Evolutionary conservation across 2,329 filamentous ascomycete species (phyloP), one percentile per base, ranked within the genome.

Genomic region (Lachnellula arida): DNA sequence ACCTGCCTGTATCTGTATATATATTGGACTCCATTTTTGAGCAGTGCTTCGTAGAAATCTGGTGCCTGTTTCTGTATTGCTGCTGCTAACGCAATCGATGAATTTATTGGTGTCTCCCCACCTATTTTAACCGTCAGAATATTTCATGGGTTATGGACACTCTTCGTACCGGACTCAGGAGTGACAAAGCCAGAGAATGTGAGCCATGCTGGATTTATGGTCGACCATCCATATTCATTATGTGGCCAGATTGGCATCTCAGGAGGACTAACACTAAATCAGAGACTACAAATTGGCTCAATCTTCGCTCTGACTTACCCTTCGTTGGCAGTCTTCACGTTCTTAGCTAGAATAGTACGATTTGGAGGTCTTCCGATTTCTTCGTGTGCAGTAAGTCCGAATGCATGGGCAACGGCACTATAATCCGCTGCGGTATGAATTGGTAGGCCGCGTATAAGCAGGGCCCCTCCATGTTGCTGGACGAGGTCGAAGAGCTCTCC

Each of bases 361-460:
- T 77, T 69, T 4, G 78, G 75, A 0, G 78, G 75, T 40, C 78
- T 78, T 0, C 77, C 77, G 42, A 80, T 78, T 54, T 78, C 78
- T 58, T 79, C 77, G 52, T 79, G 77, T 1, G 76, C 75, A 1
- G 58, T 64, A 57, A 72, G 76, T 0, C 75, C 75, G 58, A 79
- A 80, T 0, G 76, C 74, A 55, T 79, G 77, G 0, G 75, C 74
- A 58, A 79, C 78, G 54, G 65, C 71, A 65, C 75, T 77, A 61
- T 78, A 79, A 35, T 77, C 76, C 4, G 72, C 55, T 1, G 76
- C 75, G 49, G 68, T 65, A 42, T 71, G 66, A 52, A 79, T 78
- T 3, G 76, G 76, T 4, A 79, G 65, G 22, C 69, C 71, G 23
- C 76, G 72, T 64, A 78, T 78, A 7, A 80, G 71, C 1, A 80